A percentile compares a stretch with the other conserved stretches of the same genome.
Evolutionary conservation across 768 basidiomycete species (phyloP).

Genomic region (Podaxis carcinomalis): DNA sequence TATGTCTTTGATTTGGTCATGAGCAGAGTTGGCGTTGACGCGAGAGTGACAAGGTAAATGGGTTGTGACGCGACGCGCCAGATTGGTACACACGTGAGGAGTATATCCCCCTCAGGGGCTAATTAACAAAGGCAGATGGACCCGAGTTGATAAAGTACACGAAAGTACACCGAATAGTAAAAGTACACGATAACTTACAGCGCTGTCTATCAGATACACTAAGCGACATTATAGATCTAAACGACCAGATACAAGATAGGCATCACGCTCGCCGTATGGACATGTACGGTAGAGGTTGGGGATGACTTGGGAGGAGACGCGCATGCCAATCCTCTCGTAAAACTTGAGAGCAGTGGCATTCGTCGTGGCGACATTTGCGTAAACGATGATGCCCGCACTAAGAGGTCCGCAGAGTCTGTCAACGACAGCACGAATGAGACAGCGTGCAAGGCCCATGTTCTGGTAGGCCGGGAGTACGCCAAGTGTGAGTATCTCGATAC

Average conservation of each 20-base stretch:
- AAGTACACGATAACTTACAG: background rate
- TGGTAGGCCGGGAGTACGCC: slow-evolving; percentile 45
- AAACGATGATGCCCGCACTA: slow-evolving; percentile 26
- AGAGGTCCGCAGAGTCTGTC: slow-evolving; percentile 24
- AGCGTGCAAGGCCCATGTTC: slow-evolving; percentile 37
- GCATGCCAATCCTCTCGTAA: slow-evolving; percentile 40
- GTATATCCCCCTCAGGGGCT: background rate
- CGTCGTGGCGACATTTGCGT: slow-evolving; percentile 42
- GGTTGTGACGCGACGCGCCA: slow-evolving; percentile 3
- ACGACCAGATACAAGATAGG: slow-evolving; percentile 29
- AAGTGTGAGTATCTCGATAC: slow-evolving; percentile 48
- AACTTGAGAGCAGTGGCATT: slow-evolving; percentile 38
- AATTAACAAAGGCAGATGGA: background rate
- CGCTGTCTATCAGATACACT: background rate
- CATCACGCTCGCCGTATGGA: slow-evolving; percentile 35
- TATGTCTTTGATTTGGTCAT: slow-evolving; percentile 24
- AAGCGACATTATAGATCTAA: background rate
- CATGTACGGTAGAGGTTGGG: slow-evolving; percentile 34
- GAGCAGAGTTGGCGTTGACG: background rate
- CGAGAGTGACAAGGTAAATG: background rate
- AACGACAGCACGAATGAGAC: slow-evolving; percentile 30
- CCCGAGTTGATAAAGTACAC: slow-evolving; percentile 1
- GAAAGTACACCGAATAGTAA: slow-evolving; percentile 18
- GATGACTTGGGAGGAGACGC: slow-evolving; percentile 27
- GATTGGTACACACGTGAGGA: background rate